Evolutionary conservation across 768 basidiomycete species (phyloP), one percentile per base, ranked within the genome.

Genomic region (Hericium coralloides): DNA sequence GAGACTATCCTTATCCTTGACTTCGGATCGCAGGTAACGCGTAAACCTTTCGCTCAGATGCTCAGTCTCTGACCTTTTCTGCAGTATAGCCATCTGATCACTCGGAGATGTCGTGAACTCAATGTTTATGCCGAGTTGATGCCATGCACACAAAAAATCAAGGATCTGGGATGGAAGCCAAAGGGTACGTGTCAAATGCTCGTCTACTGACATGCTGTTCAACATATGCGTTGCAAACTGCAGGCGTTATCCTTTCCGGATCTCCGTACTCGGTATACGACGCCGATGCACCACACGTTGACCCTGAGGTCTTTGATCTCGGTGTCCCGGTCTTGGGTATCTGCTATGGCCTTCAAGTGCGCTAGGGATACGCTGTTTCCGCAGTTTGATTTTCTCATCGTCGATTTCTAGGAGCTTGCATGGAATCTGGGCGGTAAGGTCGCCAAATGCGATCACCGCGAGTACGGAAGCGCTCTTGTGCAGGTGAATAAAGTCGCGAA

Each of bases 181-280:
- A 95, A 94, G 77, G 97, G 95, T 92, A 31, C 20, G 61, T 55
- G 18, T 53, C 17, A 37, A 50, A 14, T 60, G 78, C 37, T 39
- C 31, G 12, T 14, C 18, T 53, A 43, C 12, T 18, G 25, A 37
- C 18, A 25, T 2, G 52, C 45, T 18, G 12, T 45, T n/a, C n/a
- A 17, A 26, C 45, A 22, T 39, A 20, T 17, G 15, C 12, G 31
- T 37, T 25, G 26, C 52, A 54, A 7, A 22, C 36, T 48, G 7
- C 59, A 88, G 95, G 95, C 57, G 87, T 99, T 69, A 98, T 98
- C 65, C 79, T 99, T 39, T 98, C 95, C 39, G 97, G 97, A 45
- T 98, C 97, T 1, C 97, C 97, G 0, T 98, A 95, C 73, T 98
- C 95, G 36, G 97, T 98, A 18, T 98, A 98, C 70, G 97, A 95